phyloP scores from a whole-genome alignment of 306 rosid genomes.

The Prunus mume region DNA sequence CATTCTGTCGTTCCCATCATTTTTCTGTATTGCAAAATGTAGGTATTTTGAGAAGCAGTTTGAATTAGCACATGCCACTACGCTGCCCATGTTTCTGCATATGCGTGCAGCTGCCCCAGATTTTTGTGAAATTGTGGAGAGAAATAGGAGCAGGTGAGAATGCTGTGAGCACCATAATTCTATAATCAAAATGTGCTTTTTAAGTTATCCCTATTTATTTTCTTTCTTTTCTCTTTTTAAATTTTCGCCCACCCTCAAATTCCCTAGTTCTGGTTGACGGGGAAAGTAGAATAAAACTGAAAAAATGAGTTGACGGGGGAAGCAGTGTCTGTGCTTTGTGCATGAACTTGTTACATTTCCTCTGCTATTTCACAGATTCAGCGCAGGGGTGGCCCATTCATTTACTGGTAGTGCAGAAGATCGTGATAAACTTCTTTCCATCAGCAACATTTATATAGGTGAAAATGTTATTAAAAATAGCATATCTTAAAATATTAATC shows the following conservation, averaged over 20 bases:
- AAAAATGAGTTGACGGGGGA: background rate
- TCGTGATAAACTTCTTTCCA: slow-evolving; percentile 70
- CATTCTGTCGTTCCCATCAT: slow-evolving; percentile 4
- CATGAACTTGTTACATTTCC: slow-evolving; percentile 9
- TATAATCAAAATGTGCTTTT: slow-evolving; percentile 12
- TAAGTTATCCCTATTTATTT: background rate
- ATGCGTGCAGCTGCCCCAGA: slow-evolving; percentile 95
- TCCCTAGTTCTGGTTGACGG: background rate
- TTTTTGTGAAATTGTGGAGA: slow-evolving; percentile 82
- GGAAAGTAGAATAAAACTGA: background rate
- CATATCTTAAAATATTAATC: background rate
- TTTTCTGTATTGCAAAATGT: slow-evolving; percentile 23
- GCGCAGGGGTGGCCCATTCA: slow-evolving; percentile 84
- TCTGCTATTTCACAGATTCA: slow-evolving; percentile 52
- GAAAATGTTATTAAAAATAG: slow-evolving; percentile 3
- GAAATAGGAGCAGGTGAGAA: slow-evolving; percentile 64
- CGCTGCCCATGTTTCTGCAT: slow-evolving; percentile 92
- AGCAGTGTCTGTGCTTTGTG: slow-evolving; percentile 15
- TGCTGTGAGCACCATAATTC: slow-evolving; percentile 12
- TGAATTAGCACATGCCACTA: slow-evolving; percentile 70
- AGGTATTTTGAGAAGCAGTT: slow-evolving; percentile 97
- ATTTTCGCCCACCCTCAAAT: background rate
- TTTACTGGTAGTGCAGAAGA: slow-evolving; percentile 84
- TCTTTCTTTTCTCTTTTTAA: background rate
- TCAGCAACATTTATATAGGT: slow-evolving; percentile 79